A percentile compares a stretch with the other conserved stretches of the same genome.
phyloP scores from a whole-genome alignment of 202 grass and related monocot genomes.

The Carex sylvatica region DNA sequence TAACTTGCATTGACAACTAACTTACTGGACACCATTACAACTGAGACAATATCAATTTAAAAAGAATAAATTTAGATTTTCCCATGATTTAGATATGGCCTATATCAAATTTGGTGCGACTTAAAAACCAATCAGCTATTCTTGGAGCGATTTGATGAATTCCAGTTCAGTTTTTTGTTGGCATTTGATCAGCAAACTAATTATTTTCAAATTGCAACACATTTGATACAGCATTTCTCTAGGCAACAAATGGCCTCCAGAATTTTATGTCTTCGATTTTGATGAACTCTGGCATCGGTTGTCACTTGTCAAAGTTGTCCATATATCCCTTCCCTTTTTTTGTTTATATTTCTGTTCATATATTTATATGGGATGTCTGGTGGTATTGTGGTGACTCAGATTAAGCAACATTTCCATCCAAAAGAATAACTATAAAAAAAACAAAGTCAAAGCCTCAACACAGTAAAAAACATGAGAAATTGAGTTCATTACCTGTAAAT shows the following conservation, averaged over 20 bases:
- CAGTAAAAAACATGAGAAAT: conserved; percentile 11
- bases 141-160: neutral
- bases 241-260: neutral
- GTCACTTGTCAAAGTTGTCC: neutral
- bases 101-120: neutral
- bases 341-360: neutral
- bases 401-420: neutral
- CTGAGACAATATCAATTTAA: neutral
- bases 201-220: neutral
- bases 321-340: neutral
- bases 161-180: neutral
- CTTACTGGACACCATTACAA: neutral
- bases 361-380: neutral
- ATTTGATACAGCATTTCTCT: neutral
- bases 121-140: neutral
- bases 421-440: conserved; percentile 20
- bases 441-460: conserved; percentile 19
- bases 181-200: neutral
- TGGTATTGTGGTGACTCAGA: neutral
- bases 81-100: neutral
- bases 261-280: neutral
- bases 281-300: neutral
- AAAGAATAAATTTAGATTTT: neutral
- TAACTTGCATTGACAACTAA: neutral
- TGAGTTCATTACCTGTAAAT: conserved; percentile 78